Percentiles rank a stretch among this genome's conserved stretches.
Evolutionary conservation across 2,329 filamentous ascomycete species (phyloP).

Genomic region (Aspergillus novoparasiticus): DNA sequence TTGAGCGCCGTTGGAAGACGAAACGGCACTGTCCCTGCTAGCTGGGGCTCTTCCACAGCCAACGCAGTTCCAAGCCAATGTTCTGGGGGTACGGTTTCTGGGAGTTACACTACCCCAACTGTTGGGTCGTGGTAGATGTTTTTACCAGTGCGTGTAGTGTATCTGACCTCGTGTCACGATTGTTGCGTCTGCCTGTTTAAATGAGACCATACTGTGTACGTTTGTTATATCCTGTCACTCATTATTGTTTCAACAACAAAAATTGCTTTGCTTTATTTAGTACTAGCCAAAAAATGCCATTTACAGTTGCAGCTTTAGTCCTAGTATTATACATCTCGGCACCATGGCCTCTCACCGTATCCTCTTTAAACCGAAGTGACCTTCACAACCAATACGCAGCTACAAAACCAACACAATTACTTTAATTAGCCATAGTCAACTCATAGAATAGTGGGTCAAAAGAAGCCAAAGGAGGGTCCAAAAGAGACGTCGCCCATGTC

Average conservation of each 20-base stretch:
- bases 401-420: no score
- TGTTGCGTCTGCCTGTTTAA: background rate
- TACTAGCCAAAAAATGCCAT: background rate
- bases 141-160: background rate
- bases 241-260: background rate
- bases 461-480: background rate
- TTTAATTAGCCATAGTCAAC: no score
- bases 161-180: background rate
- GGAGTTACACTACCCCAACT: conserved; percentile 13
- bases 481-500: background rate
- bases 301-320: no score
- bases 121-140: conserved; percentile 10
- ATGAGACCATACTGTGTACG: no score
- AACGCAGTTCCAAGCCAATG: conserved; percentile 10
- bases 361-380: no score
- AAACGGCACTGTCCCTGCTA: conserved; percentile 17
- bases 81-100: conserved; percentile 11
- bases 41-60: conserved; percentile 23
- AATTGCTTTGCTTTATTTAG: background rate
- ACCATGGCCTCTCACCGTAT: no score
- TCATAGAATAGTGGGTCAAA: no score
- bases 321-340: no score
- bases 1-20: conserved; percentile 21
- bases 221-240: background rate
- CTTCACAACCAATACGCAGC: no score